Conservation (phyloP, 108 stramenopile genomes). For the Pseudonitzschia delicatissima region DNA sequence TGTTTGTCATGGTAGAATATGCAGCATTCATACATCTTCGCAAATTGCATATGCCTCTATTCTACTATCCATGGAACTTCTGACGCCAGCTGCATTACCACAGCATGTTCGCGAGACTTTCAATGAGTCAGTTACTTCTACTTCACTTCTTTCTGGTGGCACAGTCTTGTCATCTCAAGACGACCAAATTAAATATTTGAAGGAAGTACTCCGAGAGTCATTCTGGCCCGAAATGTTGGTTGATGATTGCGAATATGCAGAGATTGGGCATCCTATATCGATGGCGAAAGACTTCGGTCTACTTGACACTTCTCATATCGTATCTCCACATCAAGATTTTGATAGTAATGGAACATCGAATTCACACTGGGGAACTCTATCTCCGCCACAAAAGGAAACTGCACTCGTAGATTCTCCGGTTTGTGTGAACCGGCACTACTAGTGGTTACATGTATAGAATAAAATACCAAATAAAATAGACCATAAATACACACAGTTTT, state of each 20-base stretch:
- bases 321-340: background rate
- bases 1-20: constrained; percentile 60
- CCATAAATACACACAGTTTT: too few relatives aligned
- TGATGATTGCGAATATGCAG: constrained; percentile 35
- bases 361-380: background rate
- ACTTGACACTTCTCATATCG: constrained; percentile 28
- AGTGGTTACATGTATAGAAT: too few relatives aligned
- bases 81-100: constrained; percentile 38
- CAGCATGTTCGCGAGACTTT: constrained; percentile 23
- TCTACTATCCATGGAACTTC: constrained; percentile 63
- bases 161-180: constrained; percentile 19
- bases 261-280: constrained; percentile 45
- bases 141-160: constrained; percentile 8
- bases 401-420: background rate
- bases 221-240: constrained; percentile 57
- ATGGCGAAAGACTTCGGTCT: constrained; percentile 49
- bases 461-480: too few relatives aligned
- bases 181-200: constrained; percentile 22
- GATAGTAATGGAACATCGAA: background rate
- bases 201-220: constrained; percentile 23
- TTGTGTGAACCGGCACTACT: constrained; percentile 8
- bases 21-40: constrained; percentile 48
- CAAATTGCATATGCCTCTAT: constrained; percentile 72
- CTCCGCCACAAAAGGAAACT: background rate
- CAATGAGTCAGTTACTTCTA: constrained; percentile 19